A percentile compares a stretch with the other conserved stretches of the same genome.
Evolutionary conservation across 768 basidiomycete species (phyloP).

Genomic region (Leccinum disarticulatum): DNA sequence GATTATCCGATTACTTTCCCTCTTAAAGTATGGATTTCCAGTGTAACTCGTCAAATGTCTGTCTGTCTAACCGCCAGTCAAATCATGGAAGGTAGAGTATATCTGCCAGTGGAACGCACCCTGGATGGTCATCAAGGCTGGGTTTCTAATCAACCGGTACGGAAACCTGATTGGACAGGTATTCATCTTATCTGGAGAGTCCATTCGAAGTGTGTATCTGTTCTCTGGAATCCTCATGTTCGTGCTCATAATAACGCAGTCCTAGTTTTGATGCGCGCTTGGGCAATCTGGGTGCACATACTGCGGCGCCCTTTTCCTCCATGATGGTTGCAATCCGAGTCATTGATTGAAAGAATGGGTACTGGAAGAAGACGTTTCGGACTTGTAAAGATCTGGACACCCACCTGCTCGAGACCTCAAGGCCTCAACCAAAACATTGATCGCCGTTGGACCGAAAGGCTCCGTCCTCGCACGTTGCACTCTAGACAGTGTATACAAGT

Average conservation of each 20-base stretch:
- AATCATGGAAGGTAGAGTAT: conserved; percentile 8
- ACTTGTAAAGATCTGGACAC: no score
- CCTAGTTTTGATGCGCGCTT: conserved; percentile 20
- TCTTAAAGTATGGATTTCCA: conserved; percentile 6
- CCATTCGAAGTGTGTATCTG: conserved; percentile 1
- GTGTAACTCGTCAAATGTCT: background rate
- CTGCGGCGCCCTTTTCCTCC: background rate
- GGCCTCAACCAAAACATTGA: no score
- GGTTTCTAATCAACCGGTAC: conserved; percentile 21
- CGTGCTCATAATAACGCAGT: conserved; percentile 5
- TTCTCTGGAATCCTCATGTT: background rate
- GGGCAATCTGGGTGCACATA: conserved; percentile 20
- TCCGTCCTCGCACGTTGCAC: background rate
- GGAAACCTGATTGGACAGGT: conserved; percentile 19
- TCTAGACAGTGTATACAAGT: background rate
- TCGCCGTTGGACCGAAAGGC: no score
- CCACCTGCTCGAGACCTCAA: no score
- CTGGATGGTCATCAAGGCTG: conserved; percentile 8
- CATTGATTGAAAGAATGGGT: no score
- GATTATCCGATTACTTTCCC: conserved; percentile 15
- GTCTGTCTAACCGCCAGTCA: background rate
- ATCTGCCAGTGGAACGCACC: conserved; percentile 15
- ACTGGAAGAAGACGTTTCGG: no score
- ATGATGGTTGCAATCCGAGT: no score
- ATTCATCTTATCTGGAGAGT: conserved; percentile 14